Base-by-base conservation (phyloP, 208 protist species). In the Plasmodiophora brassicae region DNA sequence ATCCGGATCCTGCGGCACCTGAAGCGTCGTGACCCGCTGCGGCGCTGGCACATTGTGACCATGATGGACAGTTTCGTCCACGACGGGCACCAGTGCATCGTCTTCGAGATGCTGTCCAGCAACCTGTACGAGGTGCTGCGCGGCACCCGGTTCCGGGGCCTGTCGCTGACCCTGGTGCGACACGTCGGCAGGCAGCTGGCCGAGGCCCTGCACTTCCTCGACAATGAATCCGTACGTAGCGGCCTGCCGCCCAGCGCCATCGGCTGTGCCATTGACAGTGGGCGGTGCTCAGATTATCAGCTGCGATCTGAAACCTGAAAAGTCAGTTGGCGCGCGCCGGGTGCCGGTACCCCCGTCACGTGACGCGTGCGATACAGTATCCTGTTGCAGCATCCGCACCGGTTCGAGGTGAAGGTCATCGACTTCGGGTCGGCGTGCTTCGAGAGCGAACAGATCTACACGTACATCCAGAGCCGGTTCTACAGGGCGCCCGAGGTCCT, bases 341-440 rank as follows among this genome's bases (percentile, higher is more conserved):
- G 65, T 78, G 10, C 41, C 41, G 65, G n/a, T 78, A 44, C 41
- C n/a, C 5, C 5, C 5, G n/a, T 5, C 65, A 32, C n/a, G 14
- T 78, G 5, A 38, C 41, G 14, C 5, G 10, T 14, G 20, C 41
- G 10, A 32, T 78, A n/a, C n/a, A 78, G 65, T 87, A 92, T 96
- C 10, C 90, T 97, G 45, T 83, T 97, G 60, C 71, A 83, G 32
- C 85, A 96, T 87, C 93, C 92, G 32, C 95, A 94, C 46, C 91
- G 96, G 1, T 96, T 92, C 71, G 95, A 92, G 8, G 97, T 99
- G 89, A 98, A 97, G 85, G 72, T 99, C 20, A 98, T 99, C 85
- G 98, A 99, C 91, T 99, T 99, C 93, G 98, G 98, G 43, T 96
- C 93, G 38, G 93, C 95, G n/a, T 99, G 97, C 89, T 96, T 95